phyloP scores from a whole-genome alignment of 1,284 basidiomycete species.

The Ceratobasidium papillatum region DNA sequence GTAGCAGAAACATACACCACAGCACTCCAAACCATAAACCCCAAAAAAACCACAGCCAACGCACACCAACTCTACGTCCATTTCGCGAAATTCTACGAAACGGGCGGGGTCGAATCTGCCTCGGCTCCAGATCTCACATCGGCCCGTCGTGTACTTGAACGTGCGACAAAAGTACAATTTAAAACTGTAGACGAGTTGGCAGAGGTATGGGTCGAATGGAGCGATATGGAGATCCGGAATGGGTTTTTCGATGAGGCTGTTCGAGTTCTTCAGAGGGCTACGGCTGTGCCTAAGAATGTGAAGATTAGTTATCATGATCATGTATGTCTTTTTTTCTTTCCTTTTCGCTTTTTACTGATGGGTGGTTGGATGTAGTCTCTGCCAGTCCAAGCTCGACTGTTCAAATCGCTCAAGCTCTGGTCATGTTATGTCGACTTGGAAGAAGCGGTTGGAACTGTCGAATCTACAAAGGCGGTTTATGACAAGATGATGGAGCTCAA shows the following conservation, averaged over 20 bases:
- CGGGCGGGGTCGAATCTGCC: conserved; percentile 82
- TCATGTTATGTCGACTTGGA: conserved; percentile 98
- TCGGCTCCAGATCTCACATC: conserved; percentile 85
- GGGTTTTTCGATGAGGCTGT: conserved; percentile 97
- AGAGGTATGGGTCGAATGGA: conserved; percentile 99
- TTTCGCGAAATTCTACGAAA: conserved; percentile 98
- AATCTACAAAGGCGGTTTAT: conserved; percentile 91
- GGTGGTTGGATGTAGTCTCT: conserved; percentile 62
- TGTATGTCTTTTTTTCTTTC: conserved; percentile 58
- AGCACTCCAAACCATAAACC: conserved; percentile 88
- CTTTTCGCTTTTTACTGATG: neutral
- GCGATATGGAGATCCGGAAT: conserved; percentile 96
- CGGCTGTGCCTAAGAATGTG: conserved; percentile 85
- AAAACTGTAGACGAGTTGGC: conserved; percentile 97
- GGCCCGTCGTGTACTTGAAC: conserved; percentile 92
- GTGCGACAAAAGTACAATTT: conserved; percentile 90
- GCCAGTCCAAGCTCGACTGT: conserved; percentile 87
- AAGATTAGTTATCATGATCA: conserved; percentile 97
- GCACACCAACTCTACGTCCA: conserved; percentile 91
- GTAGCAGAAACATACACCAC: conserved; percentile 92
- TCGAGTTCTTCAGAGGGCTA: conserved; percentile 94
- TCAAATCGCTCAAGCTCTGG: conserved; percentile 99
- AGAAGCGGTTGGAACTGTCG: conserved; percentile 94
- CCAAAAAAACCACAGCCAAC: conserved; percentile 91
- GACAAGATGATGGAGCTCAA: conserved; percentile 97